Percentiles rank a stretch among this genome's conserved stretches.
phyloP scores from a whole-genome alignment of 257 asterid genomes.

The Capsicum rhomboideum region DNA sequence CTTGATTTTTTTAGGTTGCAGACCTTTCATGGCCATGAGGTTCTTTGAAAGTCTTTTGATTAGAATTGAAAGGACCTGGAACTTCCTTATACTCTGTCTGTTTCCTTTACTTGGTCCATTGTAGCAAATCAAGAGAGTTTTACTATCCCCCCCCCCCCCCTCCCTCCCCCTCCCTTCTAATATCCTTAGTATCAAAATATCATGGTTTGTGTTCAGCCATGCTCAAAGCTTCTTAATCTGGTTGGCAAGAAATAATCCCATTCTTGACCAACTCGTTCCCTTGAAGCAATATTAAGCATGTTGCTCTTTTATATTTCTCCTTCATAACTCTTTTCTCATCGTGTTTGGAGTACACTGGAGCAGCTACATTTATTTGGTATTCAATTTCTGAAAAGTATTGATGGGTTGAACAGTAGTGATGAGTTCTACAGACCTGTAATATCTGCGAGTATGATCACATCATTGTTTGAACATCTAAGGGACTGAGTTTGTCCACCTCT shows the following conservation, averaged over 20 bases:
- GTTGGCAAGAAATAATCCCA: slow-evolving; percentile 11
- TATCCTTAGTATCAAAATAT: no score
- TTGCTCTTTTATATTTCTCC: slow-evolving; percentile 3
- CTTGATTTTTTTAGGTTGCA: no score
- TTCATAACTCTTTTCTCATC: neutral
- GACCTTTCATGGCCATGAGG: no score
- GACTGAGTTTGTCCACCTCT: neutral
- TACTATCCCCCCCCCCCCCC: no score
- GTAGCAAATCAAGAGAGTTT: no score
- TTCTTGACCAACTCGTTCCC: slow-evolving; percentile 27
- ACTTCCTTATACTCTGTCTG: no score
- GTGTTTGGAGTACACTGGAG: slow-evolving; percentile 7
- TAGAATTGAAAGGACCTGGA: no score
- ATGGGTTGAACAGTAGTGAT: neutral
- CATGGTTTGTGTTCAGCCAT: no score
- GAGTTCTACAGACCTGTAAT: slow-evolving; percentile 21
- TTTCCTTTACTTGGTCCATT: no score
- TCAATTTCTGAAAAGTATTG: neutral
- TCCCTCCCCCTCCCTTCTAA: no score
- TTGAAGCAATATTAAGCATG: slow-evolving; percentile 29
- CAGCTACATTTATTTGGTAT: slow-evolving; percentile 5
- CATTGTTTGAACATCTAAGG: neutral
- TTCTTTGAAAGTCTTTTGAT: no score
- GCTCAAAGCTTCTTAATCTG: slow-evolving; percentile 25
- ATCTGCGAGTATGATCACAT: slow-evolving; percentile 23